Percentiles rank a stretch among this genome's conserved stretches.
These are phyloP conservation scores for Neurospora africana DNA, from an alignment of 495 filamentous ascomycete genomes.

Conservation along the genomic window DNA sequence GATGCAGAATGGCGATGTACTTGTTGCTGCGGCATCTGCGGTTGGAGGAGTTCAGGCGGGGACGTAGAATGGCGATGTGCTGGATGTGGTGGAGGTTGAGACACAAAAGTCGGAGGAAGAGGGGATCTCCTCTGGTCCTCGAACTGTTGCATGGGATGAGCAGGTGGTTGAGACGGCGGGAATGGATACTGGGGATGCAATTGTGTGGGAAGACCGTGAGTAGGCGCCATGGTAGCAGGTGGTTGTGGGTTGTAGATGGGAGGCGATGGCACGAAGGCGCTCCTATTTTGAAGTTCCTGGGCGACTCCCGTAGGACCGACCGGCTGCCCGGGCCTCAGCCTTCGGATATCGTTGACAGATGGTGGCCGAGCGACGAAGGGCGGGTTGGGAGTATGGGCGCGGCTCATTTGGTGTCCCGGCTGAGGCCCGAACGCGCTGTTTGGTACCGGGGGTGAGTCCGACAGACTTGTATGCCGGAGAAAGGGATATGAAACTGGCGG, in stretches of 20 bases:
- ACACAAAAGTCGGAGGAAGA: slow-evolving; percentile 47
- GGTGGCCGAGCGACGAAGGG: slow-evolving; percentile 66
- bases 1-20: slow-evolving; percentile 38
- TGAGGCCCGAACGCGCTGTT: slow-evolving; percentile 60
- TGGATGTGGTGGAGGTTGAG: slow-evolving; percentile 22
- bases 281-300: slow-evolving; percentile 45
- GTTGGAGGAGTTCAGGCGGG: slow-evolving; percentile 32
- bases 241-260: slow-evolving; percentile 75
- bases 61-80: slow-evolving; percentile 15
- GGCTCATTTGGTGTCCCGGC: slow-evolving; percentile 31
- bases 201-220: slow-evolving; percentile 35
- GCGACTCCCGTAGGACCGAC: slow-evolving; percentile 22
- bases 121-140: slow-evolving; percentile 57
- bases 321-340: slow-evolving; percentile 57
- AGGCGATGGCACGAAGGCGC: slow-evolving; percentile 74
- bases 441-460: slow-evolving; percentile 78
- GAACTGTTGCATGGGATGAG: slow-evolving; percentile 46
- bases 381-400: slow-evolving; percentile 72
- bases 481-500: slow-evolving; percentile 31
- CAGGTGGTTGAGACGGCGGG: slow-evolving; percentile 21
- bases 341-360: slow-evolving; percentile 68
- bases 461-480: slow-evolving; percentile 72
- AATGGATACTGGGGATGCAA: slow-evolving; percentile 45
- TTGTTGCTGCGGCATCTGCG: slow-evolving; percentile 39
- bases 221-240: slow-evolving; percentile 33